phyloP scores from a whole-genome alignment of 768 basidiomycete species.

The Naganishia onofrii region DNA sequence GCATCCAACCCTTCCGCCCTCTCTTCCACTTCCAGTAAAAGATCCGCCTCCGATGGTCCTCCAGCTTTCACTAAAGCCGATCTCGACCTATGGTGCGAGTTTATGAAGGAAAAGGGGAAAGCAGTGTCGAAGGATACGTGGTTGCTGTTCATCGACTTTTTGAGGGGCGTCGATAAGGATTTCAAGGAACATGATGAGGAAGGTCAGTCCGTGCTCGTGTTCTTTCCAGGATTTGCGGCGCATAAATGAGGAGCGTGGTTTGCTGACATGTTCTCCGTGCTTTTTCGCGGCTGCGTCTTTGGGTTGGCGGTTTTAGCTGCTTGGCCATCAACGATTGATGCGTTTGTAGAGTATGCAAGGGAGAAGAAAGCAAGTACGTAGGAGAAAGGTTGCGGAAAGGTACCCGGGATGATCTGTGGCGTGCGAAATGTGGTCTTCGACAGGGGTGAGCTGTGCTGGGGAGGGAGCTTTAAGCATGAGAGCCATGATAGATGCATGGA shows the following conservation, averaged over 20 bases:
- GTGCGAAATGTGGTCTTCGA: too few species aligned
- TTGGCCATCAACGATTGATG: constrained; percentile 53
- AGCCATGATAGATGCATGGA: too few species aligned
- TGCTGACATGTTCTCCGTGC: not conserved
- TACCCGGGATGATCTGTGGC: too few species aligned
- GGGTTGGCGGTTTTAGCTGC: constrained; percentile 37
- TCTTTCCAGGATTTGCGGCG: too few species aligned
- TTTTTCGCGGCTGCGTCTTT: not conserved
- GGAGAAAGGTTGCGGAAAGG: too few species aligned
- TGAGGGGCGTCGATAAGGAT: constrained; percentile 45
- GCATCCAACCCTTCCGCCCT: constrained; percentile 46
- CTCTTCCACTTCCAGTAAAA: constrained; percentile 30
- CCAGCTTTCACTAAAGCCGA: constrained; percentile 42
- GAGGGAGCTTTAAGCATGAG: too few species aligned
- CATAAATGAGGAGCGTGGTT: not conserved
- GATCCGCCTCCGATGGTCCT: constrained; percentile 15
- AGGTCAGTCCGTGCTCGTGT: constrained; percentile 35
- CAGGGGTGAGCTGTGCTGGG: too few species aligned
- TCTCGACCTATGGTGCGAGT: constrained; percentile 50
- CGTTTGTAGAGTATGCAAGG: constrained; percentile 37
- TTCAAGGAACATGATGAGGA: constrained; percentile 51
- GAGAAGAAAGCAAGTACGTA: constrained; percentile 15
- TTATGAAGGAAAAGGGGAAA: constrained; percentile 45
- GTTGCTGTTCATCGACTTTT: constrained; percentile 48
- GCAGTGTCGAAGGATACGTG: constrained; percentile 52